Base-by-base conservation (phyloP, 116 monocot genomes). In the Thalassia testudinum region DNA sequence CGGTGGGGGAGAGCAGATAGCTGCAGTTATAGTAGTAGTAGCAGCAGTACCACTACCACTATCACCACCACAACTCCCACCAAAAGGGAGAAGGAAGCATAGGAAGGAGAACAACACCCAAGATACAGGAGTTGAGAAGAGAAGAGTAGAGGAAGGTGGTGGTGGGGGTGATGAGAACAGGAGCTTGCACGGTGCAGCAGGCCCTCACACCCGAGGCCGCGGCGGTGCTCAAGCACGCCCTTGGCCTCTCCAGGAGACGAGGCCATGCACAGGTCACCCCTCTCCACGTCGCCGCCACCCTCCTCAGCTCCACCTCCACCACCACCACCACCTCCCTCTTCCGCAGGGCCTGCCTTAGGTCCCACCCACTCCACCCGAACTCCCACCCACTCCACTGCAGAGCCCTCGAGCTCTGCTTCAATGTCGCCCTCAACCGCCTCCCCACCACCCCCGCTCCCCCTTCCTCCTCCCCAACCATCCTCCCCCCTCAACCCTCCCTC, bases 371-470 rank as follows among this genome's bases (percentile, higher is more conserved):
- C 26, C 72, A 76, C 60, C 75, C 71, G 1, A 42, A 61, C 58
- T 78, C 82, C 51, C 83, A 75, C 56, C 75, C 77, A 17, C 78
- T 87, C 21, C 87, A 81, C 5, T 84, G 81, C 78, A 42, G 93
- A 50, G 87, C 93, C 24, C 71, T 93, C 7, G 93, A 93, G 75
- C 87, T 93, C 52, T 93, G 93, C 75, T 93, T 93, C 87, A 87
- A 78, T 69, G 93, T 93, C 7, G 87, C 93, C 6, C 87, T 93
- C 62, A 93, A 93, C 60, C 53, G 93, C 13, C 83, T 93, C 27
- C 93, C 93, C 5, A 81, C 75, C 38, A 65, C 63, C n/a, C 70
- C 84, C 7, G 72, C 78, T 0, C 19, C 19, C 18, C 75, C 77
- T 0, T 66, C 91, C 26, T 66, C 64, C 56, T 54, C 54, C 59